Conservation (phyloP, 176 grass and related monocot species). For the Tuctoria greenei region DNA sequence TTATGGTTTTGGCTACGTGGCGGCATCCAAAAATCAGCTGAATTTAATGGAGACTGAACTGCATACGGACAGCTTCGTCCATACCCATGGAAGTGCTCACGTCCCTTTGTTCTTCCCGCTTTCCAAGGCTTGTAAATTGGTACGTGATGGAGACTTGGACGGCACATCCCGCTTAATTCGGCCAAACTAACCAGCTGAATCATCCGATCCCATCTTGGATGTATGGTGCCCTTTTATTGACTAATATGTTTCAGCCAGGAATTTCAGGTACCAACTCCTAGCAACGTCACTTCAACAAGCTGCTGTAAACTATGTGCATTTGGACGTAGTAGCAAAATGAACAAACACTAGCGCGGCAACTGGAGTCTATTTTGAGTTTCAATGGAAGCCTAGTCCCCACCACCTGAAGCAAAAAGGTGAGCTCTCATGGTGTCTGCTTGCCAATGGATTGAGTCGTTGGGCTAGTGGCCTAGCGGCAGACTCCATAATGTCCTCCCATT, state of each 20-base stretch:
- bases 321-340: not conserved
- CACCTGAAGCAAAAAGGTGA: slow-evolving; percentile 28
- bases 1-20: not conserved
- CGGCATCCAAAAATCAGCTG: slow-evolving; percentile 5
- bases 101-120: slow-evolving; percentile 34
- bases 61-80: slow-evolving; percentile 34
- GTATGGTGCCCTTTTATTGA: not conserved
- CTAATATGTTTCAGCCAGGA: not conserved
- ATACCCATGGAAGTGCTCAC: slow-evolving; percentile 21
- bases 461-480: slow-evolving; percentile 29
- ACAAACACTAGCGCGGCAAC: slow-evolving; percentile 15
- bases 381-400: slow-evolving; percentile 31
- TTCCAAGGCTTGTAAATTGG: slow-evolving; percentile 25
- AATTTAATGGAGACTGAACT: slow-evolving; percentile 15
- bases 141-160: slow-evolving; percentile 5
- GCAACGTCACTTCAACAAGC: slow-evolving; percentile 31
- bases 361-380: slow-evolving; percentile 10
- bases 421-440: slow-evolving; percentile 46
- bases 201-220: slow-evolving; percentile 28
- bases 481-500: slow-evolving; percentile 31
- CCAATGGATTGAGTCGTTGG: not conserved
- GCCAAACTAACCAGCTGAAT: slow-evolving; percentile 2
- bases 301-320: not conserved
- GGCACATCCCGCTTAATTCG: slow-evolving; percentile 34
- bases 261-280: slow-evolving; percentile 22